phyloP scores from a whole-genome alignment of 1,284 basidiomycete species.

The Ganoderma leucocontextum region DNA sequence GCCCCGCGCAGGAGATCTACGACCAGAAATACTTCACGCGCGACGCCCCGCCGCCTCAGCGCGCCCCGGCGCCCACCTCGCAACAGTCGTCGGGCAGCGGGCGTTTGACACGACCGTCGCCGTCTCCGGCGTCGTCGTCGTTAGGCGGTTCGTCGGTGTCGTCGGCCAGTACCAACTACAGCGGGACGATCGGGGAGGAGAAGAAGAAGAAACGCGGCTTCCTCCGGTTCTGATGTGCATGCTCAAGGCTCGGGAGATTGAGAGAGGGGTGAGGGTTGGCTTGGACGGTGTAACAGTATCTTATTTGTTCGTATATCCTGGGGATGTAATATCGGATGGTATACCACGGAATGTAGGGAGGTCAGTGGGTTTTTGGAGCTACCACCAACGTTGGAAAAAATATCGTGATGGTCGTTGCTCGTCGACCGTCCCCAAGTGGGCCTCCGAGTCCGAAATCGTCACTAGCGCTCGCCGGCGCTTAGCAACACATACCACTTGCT shows the following conservation, averaged over 20 bases:
- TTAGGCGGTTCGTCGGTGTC: conserved; percentile 48
- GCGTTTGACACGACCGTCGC: conserved; percentile 42
- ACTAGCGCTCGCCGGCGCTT: conserved; percentile 27
- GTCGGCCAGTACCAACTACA: conserved; percentile 50
- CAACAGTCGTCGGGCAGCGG: conserved; percentile 28
- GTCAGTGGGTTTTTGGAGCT: conserved; percentile 1
- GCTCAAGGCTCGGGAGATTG: background rate
- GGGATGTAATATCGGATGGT: conserved; percentile 13
- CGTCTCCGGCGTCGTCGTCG: conserved; percentile 56
- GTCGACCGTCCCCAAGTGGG: background rate
- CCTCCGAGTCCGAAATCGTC: conserved; percentile 14
- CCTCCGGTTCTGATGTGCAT: conserved; percentile 62
- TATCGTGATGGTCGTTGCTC: conserved; percentile 5
- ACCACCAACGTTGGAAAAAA: conserved; percentile 29
- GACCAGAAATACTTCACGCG: conserved; percentile 80
- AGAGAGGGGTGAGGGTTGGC: background rate
- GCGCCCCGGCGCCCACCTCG: conserved; percentile 44
- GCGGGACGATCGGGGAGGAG: conserved; percentile 42
- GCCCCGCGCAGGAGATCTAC: conserved; percentile 74
- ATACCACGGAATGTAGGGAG: conserved; percentile 26
- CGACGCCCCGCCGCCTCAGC: conserved; percentile 63
- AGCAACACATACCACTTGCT: conserved; percentile 31
- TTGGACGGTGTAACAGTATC: conserved; percentile 27
- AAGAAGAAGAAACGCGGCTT: conserved; percentile 86
- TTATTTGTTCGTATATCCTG: conserved; percentile 32